A percentile compares a stretch with the other conserved stretches of the same genome.
phyloP scores from a whole-genome alignment of 2,329 filamentous ascomycete genomes.

The Lasiodiplodia citricola region DNA sequence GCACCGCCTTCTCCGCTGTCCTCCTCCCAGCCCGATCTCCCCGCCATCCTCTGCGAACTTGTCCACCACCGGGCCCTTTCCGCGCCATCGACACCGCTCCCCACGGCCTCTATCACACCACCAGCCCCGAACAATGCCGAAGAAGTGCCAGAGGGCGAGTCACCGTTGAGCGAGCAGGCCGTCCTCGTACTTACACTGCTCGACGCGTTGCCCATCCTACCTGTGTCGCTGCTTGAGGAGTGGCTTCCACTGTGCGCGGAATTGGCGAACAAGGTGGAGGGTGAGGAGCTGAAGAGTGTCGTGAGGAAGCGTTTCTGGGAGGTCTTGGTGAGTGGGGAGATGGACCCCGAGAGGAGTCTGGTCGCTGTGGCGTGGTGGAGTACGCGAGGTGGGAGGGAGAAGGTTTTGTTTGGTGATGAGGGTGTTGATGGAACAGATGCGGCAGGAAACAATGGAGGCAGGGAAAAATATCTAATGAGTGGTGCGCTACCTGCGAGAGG shows the following conservation, averaged over 20 bases:
- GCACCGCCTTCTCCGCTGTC: constrained; percentile 79
- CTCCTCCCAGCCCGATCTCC: constrained; percentile 74
- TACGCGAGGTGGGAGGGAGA: constrained; percentile 63
- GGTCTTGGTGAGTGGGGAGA: constrained; percentile 77
- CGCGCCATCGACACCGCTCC: constrained; percentile 54
- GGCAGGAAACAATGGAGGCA: constrained; percentile 32
- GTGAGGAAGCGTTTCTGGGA: constrained; percentile 80
- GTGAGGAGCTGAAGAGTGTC: constrained; percentile 65
- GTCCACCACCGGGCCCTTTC: constrained; percentile 68
- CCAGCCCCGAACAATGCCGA: constrained; percentile 40
- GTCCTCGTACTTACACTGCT: constrained; percentile 77
- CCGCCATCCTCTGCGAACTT: constrained; percentile 80
- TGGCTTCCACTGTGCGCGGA: constrained; percentile 78
- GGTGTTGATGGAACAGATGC: constrained; percentile 53
- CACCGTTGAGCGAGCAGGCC: constrained; percentile 74
- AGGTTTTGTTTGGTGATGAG: constrained; percentile 57
- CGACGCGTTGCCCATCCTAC: constrained; percentile 77
- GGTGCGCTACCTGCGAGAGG: constrained; percentile 51
- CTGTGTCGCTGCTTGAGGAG: constrained; percentile 72
- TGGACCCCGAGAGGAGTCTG: constrained; percentile 83
- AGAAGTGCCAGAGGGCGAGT: constrained; percentile 34
- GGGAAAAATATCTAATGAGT: constrained; percentile 57
- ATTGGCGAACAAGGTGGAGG: constrained; percentile 67
- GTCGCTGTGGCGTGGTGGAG: constrained; percentile 89
- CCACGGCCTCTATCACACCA: constrained; percentile 41